Evolutionary conservation across 2,329 filamentous ascomycete genomes (phyloP).

Genomic region (Diplocarpon mali): DNA sequence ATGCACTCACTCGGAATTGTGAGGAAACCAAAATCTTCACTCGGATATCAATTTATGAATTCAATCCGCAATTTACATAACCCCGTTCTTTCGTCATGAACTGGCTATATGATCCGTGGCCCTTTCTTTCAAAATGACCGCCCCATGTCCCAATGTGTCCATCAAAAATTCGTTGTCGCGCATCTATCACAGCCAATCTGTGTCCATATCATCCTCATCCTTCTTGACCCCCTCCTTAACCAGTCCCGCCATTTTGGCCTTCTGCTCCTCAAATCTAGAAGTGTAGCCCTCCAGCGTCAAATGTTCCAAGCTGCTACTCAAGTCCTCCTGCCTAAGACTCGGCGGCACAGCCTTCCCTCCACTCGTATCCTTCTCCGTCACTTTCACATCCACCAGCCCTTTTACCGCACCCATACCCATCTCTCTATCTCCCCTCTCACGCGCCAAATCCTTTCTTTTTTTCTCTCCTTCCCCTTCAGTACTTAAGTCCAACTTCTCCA

Average conservation of each 20-base stretch:
- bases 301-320: conserved; percentile 25
- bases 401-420: conserved; percentile 11
- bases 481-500: conserved; percentile 34
- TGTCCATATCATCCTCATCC: conserved; percentile 15
- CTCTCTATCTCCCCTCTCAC: conserved; percentile 39
- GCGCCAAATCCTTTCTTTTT: conserved; percentile 25
- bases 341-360: conserved; percentile 31
- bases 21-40: neutral
- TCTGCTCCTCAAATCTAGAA: conserved; percentile 18
- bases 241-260: conserved; percentile 10
- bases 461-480: conserved; percentile 38
- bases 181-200: conserved; percentile 14
- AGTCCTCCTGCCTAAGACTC: conserved; percentile 27
- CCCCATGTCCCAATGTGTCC: neutral
- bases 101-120: too few relatives aligned
- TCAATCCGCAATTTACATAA: too few relatives aligned
- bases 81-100: too few relatives aligned
- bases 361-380: conserved; percentile 40
- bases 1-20: neutral
- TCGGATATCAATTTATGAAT: too few relatives aligned
- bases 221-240: conserved; percentile 9
- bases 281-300: conserved; percentile 25
- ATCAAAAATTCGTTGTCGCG: neutral
- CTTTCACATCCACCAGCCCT: conserved; percentile 35
- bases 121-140: neutral